Evolutionary conservation across 805 yeast species (phyloP).

Genomic region (Zygotorulaspora florentina): DNA sequence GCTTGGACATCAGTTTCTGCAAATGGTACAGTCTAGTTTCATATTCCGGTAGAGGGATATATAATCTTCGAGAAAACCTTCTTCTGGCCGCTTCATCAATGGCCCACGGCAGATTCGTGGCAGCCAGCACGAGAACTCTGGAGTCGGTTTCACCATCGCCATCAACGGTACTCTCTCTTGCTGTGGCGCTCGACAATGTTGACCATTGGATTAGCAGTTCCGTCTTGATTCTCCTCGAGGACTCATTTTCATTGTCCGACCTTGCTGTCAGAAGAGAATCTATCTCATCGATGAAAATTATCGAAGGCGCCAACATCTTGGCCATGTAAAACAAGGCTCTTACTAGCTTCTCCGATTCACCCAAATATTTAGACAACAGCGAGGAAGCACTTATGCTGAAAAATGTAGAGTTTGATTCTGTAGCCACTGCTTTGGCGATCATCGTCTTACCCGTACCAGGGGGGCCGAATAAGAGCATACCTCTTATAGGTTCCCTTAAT

Average conservation of each 20-base stretch:
- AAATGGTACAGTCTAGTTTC: slow-evolving; percentile 78
- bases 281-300: slow-evolving; percentile 93
- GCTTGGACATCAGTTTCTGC: slow-evolving; percentile 61
- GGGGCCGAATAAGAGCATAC: slow-evolving; percentile 94
- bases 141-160: slow-evolving; percentile 39
- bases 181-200: slow-evolving; percentile 82
- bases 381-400: slow-evolving; percentile 91
- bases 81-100: slow-evolving; percentile 97
- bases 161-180: slow-evolving; percentile 42
- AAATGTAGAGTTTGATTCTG: slow-evolving; percentile 91
- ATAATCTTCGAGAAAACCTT: slow-evolving; percentile 86
- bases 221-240: slow-evolving; percentile 85
- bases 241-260: slow-evolving; percentile 77
- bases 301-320: slow-evolving; percentile 82
- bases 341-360: slow-evolving; percentile 92
- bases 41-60: slow-evolving; percentile 89
- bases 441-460: slow-evolving; percentile 99
- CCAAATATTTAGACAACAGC: slow-evolving; percentile 70
- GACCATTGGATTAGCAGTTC: slow-evolving; percentile 96
- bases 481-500: slow-evolving; percentile 90
- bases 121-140: slow-evolving; percentile 86
- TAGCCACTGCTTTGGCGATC: slow-evolving; percentile 97
- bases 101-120: slow-evolving; percentile 96
- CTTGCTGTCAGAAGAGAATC: slow-evolving; percentile 84
- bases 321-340: slow-evolving; percentile 85